Evolutionary conservation across 352 stramenopile genomes (phyloP).

Genomic region (Phytophthora citrophthora): DNA sequence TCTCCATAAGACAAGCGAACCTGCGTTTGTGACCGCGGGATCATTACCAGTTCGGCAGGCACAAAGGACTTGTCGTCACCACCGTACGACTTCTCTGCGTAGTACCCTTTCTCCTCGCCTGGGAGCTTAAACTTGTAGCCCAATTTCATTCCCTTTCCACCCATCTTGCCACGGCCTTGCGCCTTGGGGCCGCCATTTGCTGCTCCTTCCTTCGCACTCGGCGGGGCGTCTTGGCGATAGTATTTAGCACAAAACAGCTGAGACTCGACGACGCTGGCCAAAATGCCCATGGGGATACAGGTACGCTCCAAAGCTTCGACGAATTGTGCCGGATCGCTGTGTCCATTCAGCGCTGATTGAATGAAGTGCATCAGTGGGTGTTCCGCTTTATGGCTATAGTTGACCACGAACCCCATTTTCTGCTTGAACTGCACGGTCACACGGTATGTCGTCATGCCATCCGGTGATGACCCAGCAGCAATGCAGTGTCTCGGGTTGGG

Average conservation of each 20-base stretch:
- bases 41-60: slow-evolving; percentile 81
- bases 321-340: slow-evolving; percentile 80
- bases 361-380: slow-evolving; percentile 89
- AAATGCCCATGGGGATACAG: slow-evolving; percentile 84
- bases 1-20: slow-evolving; percentile 86
- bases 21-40: slow-evolving; percentile 85
- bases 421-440: slow-evolving; percentile 88
- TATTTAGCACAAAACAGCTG: slow-evolving; percentile 86
- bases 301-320: slow-evolving; percentile 85
- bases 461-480: slow-evolving; percentile 68
- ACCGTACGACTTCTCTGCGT: slow-evolving; percentile 85
- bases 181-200: slow-evolving; percentile 48
- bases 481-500: slow-evolving; percentile 77
- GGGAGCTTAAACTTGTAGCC: slow-evolving; percentile 90
- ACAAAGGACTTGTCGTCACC: slow-evolving; percentile 89
- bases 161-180: slow-evolving; percentile 73
- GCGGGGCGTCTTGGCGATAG: slow-evolving; percentile 67
- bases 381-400: slow-evolving; percentile 88
- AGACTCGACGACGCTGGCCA: slow-evolving; percentile 84
- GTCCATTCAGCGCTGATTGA: slow-evolving; percentile 82
- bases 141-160: slow-evolving; percentile 87
- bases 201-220: slow-evolving; percentile 45
- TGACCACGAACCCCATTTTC: slow-evolving; percentile 89
- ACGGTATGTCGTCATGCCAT: slow-evolving; percentile 81
- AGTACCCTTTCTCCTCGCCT: slow-evolving; percentile 86